Percentiles rank a stretch among this genome's conserved stretches.
These are phyloP conservation scores for Solanum tacnaense DNA, from an alignment of 257 asterid genomes.

Conservation along the genomic window DNA sequence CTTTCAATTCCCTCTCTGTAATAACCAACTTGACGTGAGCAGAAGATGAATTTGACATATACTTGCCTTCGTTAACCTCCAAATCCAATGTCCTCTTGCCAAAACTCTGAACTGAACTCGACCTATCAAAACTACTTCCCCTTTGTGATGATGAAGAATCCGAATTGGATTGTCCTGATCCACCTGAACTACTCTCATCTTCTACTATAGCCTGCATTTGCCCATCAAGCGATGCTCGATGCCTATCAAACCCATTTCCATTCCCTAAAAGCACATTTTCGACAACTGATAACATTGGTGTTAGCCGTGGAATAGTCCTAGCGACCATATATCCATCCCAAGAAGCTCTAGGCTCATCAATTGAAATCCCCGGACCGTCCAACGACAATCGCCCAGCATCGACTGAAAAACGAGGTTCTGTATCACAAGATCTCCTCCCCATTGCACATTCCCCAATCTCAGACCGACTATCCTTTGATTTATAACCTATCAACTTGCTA, in stretches of 20 bases:
- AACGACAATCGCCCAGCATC: constrained; percentile 35
- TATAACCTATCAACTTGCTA: constrained; percentile 1
- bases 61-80: constrained; percentile 36
- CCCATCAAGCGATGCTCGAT: constrained; percentile 62
- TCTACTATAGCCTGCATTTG: constrained; percentile 82
- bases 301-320: constrained; percentile 69
- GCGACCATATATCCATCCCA: constrained; percentile 98
- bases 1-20: constrained; percentile 81
- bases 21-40: constrained; percentile 61
- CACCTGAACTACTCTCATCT: constrained; percentile 75
- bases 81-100: constrained; percentile 43
- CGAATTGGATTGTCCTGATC: constrained; percentile 61
- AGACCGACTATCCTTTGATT: constrained; percentile 26
- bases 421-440: constrained; percentile 69
- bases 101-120: constrained; percentile 75
- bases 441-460: constrained; percentile 22
- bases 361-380: constrained; percentile 27
- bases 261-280: constrained; percentile 44
- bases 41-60: constrained; percentile 33
- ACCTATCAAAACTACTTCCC: constrained; percentile 77
- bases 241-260: constrained; percentile 39
- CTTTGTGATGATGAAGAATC: constrained; percentile 81
- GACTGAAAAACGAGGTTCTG: constrained; percentile 50
- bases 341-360: constrained; percentile 92
- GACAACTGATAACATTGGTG: constrained; percentile 76